Percentiles rank a stretch among this genome's conserved stretches.
Conservation (phyloP, 306 rosid species). For the Phaseolus lunatus region DNA sequence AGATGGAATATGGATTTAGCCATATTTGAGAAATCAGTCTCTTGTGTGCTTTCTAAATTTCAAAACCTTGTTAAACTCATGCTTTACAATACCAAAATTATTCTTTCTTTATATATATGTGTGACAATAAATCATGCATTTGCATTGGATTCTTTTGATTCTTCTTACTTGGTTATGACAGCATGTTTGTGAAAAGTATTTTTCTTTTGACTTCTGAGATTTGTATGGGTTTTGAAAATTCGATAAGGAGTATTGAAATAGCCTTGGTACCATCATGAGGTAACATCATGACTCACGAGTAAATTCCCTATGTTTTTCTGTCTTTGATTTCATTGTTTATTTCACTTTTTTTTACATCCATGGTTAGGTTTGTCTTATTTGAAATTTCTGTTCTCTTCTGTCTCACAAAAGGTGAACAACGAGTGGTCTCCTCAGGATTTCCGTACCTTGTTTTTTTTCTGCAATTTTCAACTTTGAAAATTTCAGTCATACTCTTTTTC, state of each 20-base stretch:
- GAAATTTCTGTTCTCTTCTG: neutral
- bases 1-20: constrained; percentile 13
- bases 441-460: neutral
- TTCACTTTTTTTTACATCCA: neutral
- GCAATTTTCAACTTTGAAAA: constrained; percentile 7
- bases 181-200: constrained; percentile 9
- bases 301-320: constrained; percentile 8
- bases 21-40: neutral
- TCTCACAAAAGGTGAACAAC: constrained; percentile 17
- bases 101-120: neutral
- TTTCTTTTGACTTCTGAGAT: constrained; percentile 35
- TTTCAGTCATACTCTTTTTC: neutral
- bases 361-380: constrained; percentile 7
- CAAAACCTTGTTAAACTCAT: constrained; percentile 1
- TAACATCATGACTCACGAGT: neutral
- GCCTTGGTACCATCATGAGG: neutral
- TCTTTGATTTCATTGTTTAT: constrained; percentile 24
- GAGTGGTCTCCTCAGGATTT: neutral
- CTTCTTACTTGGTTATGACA: constrained; percentile 15
- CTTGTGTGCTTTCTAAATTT: constrained; percentile 21
- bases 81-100: neutral
- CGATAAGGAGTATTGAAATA: neutral
- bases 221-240: neutral
- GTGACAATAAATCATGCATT: neutral
- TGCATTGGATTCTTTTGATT: constrained; percentile 1